Evolutionary conservation across 2,329 filamentous ascomycete species (phyloP), one percentile per base, ranked within the genome.

Genomic region (Fusarium paranaense): DNA sequence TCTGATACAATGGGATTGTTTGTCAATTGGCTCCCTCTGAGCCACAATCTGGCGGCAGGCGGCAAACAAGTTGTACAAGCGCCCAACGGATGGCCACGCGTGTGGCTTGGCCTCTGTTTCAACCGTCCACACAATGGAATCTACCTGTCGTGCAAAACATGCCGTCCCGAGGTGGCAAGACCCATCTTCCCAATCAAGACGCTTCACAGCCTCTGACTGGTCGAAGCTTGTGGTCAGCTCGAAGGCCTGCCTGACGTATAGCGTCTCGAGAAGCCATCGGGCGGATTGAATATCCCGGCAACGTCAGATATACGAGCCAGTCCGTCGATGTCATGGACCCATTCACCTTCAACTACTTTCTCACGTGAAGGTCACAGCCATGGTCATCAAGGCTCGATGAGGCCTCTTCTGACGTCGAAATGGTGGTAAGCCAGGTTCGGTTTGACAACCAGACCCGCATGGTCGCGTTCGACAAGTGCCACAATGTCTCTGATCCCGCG

Each of bases 131-230:
- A 57, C n/a, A 47, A 52, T 62, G 64, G 62, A 65, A 66, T 62
- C 50, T 16, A 32, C 30, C 11, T 27, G 32, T 66, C 37, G 47
- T 73, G 42, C 60, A 18, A 30, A 68, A 64, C 25, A 25, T 37
- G 30, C 20, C 47, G 57, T 54, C 62, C 35, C 25, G 58, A 35
- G 57, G 76, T 76, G 76, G 73, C 76, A 50, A 50, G 62, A 27
- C 20, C 37, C 52, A 20, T 69, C 65, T 71, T 67, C 66, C 64
- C 54, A 67, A 74, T 70, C 9, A 65, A 73, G 70, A 67, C 13
- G 63, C 40, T 71, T 54, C 60, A 62, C 45, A 57, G 67, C 64
- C 60, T 74, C 74, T 76, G 38, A 78, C 70, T 78, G 77, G 77
- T 63, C 42, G 38, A 63, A 45, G 38, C 33, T 42, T 35, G 62